Evolutionary conservation across 306 rosid genomes (phyloP), one percentile per base, ranked within the genome.

Genomic region (Medicago ruthenica): DNA sequence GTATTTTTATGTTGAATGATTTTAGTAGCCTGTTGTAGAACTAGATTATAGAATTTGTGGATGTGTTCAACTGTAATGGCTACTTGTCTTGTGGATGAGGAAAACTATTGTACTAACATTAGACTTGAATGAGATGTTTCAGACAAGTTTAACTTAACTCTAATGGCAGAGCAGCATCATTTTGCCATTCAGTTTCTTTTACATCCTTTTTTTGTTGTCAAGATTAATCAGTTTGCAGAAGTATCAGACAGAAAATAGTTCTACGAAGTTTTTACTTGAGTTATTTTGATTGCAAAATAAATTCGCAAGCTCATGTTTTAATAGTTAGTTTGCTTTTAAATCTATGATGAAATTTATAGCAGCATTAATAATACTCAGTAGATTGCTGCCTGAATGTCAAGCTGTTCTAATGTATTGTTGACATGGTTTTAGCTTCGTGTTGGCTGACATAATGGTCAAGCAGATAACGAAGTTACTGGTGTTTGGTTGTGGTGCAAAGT

Each of bases 1-100:
- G 62, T 70, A 9, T 31, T 42, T 39, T 27, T 8, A 69, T 69
- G 21, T 69, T 9, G 60, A 69, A 5, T 48, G 39, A 69, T 50
- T 45, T 69, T 69, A 48, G 74, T 69, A 47, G 48, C 74, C 27
- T 24, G 60, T 15, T 50, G 44, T 70, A 70, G 62, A 16, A 69
- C 60, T 70, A 70, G 74, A 70, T 48, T 50, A 50, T 11, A 27
- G 47, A 27, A 51, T 70, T 53, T 54, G 64, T 50, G 79, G 79
- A 50, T 74, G 39, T 73, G 12, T 53, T 18, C 18, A 51, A 71
- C 14, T 71, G 76, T 71, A 71, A 55, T 54, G 53, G 65, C 53
- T 71, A 66, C 67, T 42, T 18, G 13, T 36, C 41, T 41, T 27
- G 31, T 41, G 77, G 77, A 62, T 50, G 40, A 34, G 72, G 72